A percentile compares a stretch with the other conserved stretches of the same genome.
phyloP scores from a whole-genome alignment of 2,329 filamentous ascomycete genomes.

The Chaetoscypha palmicola region DNA sequence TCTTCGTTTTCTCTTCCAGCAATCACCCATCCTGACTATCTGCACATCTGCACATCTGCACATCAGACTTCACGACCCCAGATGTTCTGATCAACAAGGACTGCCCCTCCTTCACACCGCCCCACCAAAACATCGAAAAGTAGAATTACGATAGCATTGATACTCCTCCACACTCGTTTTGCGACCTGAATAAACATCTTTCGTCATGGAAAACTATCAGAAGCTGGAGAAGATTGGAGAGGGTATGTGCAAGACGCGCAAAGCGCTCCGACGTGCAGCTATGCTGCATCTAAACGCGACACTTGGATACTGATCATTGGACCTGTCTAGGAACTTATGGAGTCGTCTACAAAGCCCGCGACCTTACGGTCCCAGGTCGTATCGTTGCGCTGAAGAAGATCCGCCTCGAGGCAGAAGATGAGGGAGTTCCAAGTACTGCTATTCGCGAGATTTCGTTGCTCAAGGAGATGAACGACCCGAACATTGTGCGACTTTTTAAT shows the following conservation, averaged over 20 bases:
- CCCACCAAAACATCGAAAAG: constrained; percentile 24
- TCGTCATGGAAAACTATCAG: constrained; percentile 85
- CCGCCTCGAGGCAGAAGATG: constrained; percentile 88
- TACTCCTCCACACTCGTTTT: constrained; percentile 27
- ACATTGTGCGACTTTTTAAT: constrained; percentile 81
- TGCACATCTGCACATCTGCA: constrained; percentile 1
- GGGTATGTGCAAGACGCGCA: constrained; percentile 49
- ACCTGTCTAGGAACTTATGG: constrained; percentile 70
- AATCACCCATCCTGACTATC: too few species aligned
- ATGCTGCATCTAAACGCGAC: constrained; percentile 2
- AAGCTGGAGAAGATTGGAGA: constrained; percentile 96
- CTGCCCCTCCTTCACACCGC: constrained; percentile 30
- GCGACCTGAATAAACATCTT: constrained; percentile 12
- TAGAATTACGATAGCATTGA: constrained; percentile 27
- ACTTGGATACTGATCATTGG: constrained; percentile 17
- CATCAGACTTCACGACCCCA: constrained; percentile 14
- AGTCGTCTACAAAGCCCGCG: constrained; percentile 89
- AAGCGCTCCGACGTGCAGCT: constrained; percentile 1
- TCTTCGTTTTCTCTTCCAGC: too few species aligned
- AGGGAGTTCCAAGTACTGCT: constrained; percentile 85
- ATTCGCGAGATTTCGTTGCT: constrained; percentile 91
- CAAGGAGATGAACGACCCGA: constrained; percentile 89
- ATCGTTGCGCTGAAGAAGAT: constrained; percentile 96
- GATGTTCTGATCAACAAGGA: constrained; percentile 18
- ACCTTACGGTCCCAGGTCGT: constrained; percentile 72